Evolutionary conservation across 768 basidiomycete genomes (phyloP).

Genomic region (Sarcodon sp.): DNA sequence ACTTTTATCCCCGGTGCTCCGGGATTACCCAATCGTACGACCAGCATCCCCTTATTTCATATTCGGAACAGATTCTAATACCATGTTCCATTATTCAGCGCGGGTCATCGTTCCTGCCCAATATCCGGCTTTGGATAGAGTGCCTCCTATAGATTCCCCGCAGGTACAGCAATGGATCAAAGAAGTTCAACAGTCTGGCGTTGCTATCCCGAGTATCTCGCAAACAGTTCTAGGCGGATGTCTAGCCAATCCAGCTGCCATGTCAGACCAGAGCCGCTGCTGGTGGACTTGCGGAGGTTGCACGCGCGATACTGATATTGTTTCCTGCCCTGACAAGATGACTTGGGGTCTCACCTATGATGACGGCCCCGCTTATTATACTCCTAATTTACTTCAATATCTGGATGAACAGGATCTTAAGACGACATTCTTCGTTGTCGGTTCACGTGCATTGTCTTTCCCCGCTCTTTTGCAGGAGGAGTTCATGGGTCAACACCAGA

Average conservation of each 20-base stretch:
- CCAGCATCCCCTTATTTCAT: too few species aligned
- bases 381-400: constrained; percentile 60
- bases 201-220: constrained; percentile 41
- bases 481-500: constrained; percentile 71
- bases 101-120: constrained; percentile 14
- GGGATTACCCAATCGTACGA: constrained; percentile 37
- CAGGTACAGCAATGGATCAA: constrained; percentile 60
- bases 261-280: constrained; percentile 40
- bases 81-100: background rate
- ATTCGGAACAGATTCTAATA: too few species aligned
- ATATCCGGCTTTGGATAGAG: constrained; percentile 52
- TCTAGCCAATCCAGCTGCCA: constrained; percentile 37
- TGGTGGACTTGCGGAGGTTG: constrained; percentile 82
- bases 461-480: constrained; percentile 59
- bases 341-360: constrained; percentile 55
- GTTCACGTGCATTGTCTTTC: constrained; percentile 64
- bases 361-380: constrained; percentile 74
- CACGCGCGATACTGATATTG: constrained; percentile 52
- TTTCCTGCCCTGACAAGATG: constrained; percentile 52
- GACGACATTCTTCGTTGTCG: constrained; percentile 81
- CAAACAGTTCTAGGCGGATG: constrained; percentile 33
- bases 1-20: constrained; percentile 44
- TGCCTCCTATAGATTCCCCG: constrained; percentile 46
- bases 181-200: constrained; percentile 41
- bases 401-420: constrained; percentile 50